Evolutionary conservation across 306 rosid genomes (phyloP), one percentile per base, ranked within the genome.

Genomic region (Mimosa bimucronata): DNA sequence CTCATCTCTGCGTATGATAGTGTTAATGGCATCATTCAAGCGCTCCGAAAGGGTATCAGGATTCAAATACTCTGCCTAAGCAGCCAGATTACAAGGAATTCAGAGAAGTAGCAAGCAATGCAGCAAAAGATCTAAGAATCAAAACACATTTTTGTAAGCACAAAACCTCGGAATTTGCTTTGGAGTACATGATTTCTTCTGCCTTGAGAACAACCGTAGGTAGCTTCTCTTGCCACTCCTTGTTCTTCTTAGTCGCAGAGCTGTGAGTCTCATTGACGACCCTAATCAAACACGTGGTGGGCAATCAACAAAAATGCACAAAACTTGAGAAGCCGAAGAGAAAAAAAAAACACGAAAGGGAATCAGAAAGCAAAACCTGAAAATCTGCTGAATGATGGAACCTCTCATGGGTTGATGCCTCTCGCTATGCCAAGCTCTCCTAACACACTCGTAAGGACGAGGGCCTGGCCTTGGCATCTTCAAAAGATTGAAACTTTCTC

Each of bases 391-490:
- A 88, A 96, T 87, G 79, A 96, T 86, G 26, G 94, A 86, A 72
- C 98, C 98, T 89, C 99, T 89, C 41, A 93, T 82, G 81, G 99
- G 94, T 71, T 84, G 90, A 86, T 91, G 98, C 61, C 99, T 91
- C 76, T 96, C 99, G 87, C 99, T 96, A 79, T 96, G 98, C 99
- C 99, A 96, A 83, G 99, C 98, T 84, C 98, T 88, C 73, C 92
- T 75, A 40, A 93, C 99, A 73, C 99, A 96, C 94, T 96, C 99
- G 70, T 96, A 96, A 71, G 99, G 99, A 85, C 99, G 92, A 26
- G 98, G 99, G 28, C 99, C 99, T 23, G 99, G 99, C 87, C 99
- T 79, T 71, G 99, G 99, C 99, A 96, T 96, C 97, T 89, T 87
- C 4, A 66, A 46, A 48, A 64, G 31, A 61, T 64, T 50, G 42